Percentiles rank a stretch among this genome's conserved stretches.
Evolutionary conservation across 768 basidiomycete species (phyloP).

Genomic region (Cystofilobasidium capitatum): DNA sequence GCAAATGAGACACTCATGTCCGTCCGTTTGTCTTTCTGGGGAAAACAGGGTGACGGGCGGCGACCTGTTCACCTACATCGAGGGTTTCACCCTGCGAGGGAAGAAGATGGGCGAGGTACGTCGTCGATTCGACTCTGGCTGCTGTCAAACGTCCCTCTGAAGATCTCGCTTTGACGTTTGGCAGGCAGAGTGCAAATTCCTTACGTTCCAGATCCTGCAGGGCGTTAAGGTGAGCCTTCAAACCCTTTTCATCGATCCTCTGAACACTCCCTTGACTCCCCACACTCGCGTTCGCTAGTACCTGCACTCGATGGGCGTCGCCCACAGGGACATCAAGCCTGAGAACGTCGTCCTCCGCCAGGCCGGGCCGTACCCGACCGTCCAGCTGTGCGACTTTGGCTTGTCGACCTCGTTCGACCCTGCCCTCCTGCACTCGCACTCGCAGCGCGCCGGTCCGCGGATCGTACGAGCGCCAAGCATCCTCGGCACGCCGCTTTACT

Average conservation of each 20-base stretch:
- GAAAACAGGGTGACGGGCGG: constrained; percentile 21
- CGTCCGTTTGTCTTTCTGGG: too few species aligned
- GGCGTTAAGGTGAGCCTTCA: constrained; percentile 11
- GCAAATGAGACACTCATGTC: too few species aligned
- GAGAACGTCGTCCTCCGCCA: constrained; percentile 24
- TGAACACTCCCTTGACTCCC: not conserved
- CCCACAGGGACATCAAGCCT: constrained; percentile 17
- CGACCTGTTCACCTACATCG: constrained; percentile 20
- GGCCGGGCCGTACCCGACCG: constrained; percentile 17
- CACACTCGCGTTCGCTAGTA: not conserved
- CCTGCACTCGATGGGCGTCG: constrained; percentile 13
- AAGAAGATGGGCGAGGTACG: not conserved
- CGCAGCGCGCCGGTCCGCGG: not conserved
- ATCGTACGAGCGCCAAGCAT: constrained; percentile 10
- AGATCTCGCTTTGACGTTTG: too few species aligned
- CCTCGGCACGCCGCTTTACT: constrained; percentile 17
- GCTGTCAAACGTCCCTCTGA: too few species aligned
- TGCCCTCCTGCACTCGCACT: not conserved
- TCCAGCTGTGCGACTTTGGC: constrained; percentile 26
- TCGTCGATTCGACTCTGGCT: not conserved
- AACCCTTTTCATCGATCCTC: not conserved
- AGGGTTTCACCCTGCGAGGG: not conserved
- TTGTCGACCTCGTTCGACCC: constrained; percentile 5
- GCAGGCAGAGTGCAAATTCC: constrained; percentile 20
- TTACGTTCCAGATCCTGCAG: constrained; percentile 21